These are phyloP conservation scores for Evansstolkia leycettana DNA, from an alignment of 495 filamentous ascomycete genomes.

Conservation along the genomic window DNA sequence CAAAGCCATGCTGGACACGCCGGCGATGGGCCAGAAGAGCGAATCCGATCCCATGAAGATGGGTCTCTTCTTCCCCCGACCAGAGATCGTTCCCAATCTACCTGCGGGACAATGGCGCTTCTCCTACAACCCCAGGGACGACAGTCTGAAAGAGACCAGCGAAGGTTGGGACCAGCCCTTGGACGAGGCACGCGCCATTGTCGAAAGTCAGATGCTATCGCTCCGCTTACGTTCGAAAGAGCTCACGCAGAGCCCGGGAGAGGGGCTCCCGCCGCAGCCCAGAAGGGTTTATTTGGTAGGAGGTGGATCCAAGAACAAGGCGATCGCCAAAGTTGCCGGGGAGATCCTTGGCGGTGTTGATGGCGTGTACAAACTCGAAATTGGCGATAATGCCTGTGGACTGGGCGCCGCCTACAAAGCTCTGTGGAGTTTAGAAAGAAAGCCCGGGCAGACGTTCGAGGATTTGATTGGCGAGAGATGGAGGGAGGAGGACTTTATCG, in stretches of 20 bases:
- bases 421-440: conserved; percentile 74
- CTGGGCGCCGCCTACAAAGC: conserved; percentile 95
- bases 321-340: conserved; percentile 69
- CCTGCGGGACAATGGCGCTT: conserved; percentile 74
- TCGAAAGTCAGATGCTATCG: conserved; percentile 89
- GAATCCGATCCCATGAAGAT: conserved; percentile 55
- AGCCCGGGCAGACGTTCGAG: conserved; percentile 65
- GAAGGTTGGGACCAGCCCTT: conserved; percentile 39
- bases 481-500: conserved; percentile 71
- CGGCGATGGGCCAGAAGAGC: conserved; percentile 48
- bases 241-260: conserved; percentile 47
- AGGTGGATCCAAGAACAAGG: conserved; percentile 75
- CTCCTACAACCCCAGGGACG: conserved; percentile 39
- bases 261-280: conserved; percentile 64
- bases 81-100: conserved; percentile 91
- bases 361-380: conserved; percentile 82
- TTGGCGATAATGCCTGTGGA: conserved; percentile 93
- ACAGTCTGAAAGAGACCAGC: conserved; percentile 31
- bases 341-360: conserved; percentile 81
- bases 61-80: conserved; percentile 85
- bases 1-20: conserved; percentile 45
- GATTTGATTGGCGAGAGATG: conserved; percentile 70
- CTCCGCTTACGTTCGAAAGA: conserved; percentile 71
- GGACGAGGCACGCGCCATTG: conserved; percentile 71
- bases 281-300: conserved; percentile 87